Conservation (phyloP, 23 red algal species). For the Gracilariopsis chorda region DNA sequence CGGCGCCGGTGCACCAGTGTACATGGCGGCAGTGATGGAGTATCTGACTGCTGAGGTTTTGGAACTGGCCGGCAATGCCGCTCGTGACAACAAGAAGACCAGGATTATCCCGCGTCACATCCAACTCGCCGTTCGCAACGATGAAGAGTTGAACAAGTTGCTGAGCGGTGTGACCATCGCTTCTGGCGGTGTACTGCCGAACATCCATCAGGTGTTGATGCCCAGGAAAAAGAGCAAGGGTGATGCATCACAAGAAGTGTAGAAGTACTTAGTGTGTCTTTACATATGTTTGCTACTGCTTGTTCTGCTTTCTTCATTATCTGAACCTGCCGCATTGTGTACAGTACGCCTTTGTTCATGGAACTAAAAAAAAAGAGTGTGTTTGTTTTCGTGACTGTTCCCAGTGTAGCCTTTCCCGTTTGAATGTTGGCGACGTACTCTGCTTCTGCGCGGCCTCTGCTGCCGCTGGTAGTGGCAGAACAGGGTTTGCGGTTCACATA, state of each 20-base stretch:
- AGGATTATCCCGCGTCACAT: constrained; percentile 98
- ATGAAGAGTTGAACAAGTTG: constrained; percentile 99
- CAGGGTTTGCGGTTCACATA: no score
- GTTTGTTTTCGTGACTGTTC: not conserved
- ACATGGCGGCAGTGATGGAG: constrained; percentile 99
- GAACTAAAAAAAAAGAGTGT: not conserved
- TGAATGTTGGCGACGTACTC: no score
- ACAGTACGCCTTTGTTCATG: not conserved
- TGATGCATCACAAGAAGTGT: constrained; percentile 74
- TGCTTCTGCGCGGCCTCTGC: not conserved
- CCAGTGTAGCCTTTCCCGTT: no score
- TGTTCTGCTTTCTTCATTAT: not conserved
- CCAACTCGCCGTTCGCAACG: constrained; percentile 97
- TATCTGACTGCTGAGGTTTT: constrained; percentile 99
- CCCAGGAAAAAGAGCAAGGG: constrained; percentile 91
- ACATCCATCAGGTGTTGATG: constrained; percentile 92
- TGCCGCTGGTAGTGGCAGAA: not conserved
- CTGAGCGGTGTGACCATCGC: constrained; percentile 94
- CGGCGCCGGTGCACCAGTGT: constrained; percentile 97
- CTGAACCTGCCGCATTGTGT: not conserved
- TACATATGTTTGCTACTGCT: not conserved
- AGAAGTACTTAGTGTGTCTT: not conserved
- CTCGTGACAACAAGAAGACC: constrained; percentile 99
- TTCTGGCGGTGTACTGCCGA: constrained; percentile 96
- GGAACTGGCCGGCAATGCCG: constrained; percentile 97